Percentiles rank a stretch among this genome's conserved stretches.
Evolutionary conservation across 345 rosid genomes (phyloP).

Genomic region (Bruguiera gymnorhiza): DNA sequence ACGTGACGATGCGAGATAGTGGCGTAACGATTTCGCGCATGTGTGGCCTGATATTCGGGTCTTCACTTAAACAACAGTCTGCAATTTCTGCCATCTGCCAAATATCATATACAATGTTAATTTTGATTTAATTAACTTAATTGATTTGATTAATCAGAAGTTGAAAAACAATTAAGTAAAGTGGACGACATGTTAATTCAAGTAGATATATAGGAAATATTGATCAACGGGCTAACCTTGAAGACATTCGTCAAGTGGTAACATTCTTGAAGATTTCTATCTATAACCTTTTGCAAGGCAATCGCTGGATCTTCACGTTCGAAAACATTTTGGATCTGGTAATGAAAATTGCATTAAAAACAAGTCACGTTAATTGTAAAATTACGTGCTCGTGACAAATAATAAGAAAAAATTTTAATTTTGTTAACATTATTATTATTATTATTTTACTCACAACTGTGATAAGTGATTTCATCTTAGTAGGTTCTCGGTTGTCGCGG

Average conservation of each 20-base stretch:
- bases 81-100: conserved; percentile 57
- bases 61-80: conserved; percentile 52
- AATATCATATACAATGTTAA: not conserved
- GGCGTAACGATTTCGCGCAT: conserved; percentile 46
- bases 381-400: too few relatives aligned
- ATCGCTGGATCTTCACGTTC: conserved; percentile 37
- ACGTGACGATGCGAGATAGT: conserved; percentile 32
- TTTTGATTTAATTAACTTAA: too few relatives aligned
- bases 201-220: not conserved
- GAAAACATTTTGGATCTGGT: conserved; percentile 41
- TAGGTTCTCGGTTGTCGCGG: conserved; percentile 47
- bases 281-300: conserved; percentile 42
- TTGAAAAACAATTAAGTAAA: too few relatives aligned
- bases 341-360: too few relatives aligned
- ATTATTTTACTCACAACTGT: conserved; percentile 33
- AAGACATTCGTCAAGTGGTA: conserved; percentile 45
- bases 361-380: too few relatives aligned
- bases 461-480: conserved; percentile 47
- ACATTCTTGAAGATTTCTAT: conserved; percentile 43
- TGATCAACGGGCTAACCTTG: conserved; percentile 33
- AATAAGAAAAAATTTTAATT: too few relatives aligned
- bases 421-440: too few relatives aligned
- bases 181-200: too few relatives aligned
- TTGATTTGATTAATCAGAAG: too few relatives aligned
- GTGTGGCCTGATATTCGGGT: conserved; percentile 47